Evolutionary conservation across 257 asterid genomes (phyloP).

Genomic region (Fraxinus pennsylvanica): DNA sequence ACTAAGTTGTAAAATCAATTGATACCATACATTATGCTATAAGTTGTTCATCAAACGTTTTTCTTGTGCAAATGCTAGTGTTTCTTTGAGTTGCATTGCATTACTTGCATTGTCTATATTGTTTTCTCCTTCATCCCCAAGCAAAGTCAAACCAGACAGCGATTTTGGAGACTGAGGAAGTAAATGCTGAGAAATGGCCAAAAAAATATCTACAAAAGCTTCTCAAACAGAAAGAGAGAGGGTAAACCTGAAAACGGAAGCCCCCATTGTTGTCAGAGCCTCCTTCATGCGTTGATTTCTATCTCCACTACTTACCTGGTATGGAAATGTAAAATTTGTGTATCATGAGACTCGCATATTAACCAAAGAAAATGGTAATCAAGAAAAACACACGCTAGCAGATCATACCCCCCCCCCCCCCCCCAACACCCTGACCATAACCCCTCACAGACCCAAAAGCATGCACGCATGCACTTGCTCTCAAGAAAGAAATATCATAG

Average conservation of each 20-base stretch:
- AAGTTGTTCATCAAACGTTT: background rate
- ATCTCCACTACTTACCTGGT: constrained; percentile 84
- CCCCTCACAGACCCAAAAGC: background rate
- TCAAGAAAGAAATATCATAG: background rate
- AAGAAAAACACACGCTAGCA: background rate
- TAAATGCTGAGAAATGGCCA: background rate
- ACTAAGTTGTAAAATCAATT: background rate
- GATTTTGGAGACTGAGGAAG: background rate
- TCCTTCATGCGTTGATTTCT: constrained; percentile 93
- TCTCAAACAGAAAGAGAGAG: constrained; percentile 14
- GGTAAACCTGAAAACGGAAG: constrained; percentile 91
- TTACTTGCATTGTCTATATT: background rate
- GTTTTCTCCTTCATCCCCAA: background rate
- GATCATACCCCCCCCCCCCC: background rate
- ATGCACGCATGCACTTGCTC: background rate
- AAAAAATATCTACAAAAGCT: background rate
- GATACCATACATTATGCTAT: background rate
- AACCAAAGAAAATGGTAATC: background rate
- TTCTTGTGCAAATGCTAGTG: background rate
- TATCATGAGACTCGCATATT: constrained; percentile 11
- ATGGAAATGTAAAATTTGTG: constrained; percentile 15
- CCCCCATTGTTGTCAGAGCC: constrained; percentile 93
- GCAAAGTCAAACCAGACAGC: background rate
- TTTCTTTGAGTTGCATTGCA: too few species aligned
- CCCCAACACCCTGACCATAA: too few species aligned